phyloP scores from a whole-genome alignment of 2,329 filamentous ascomycete genomes.

The Trichoderma semiorbis region DNA sequence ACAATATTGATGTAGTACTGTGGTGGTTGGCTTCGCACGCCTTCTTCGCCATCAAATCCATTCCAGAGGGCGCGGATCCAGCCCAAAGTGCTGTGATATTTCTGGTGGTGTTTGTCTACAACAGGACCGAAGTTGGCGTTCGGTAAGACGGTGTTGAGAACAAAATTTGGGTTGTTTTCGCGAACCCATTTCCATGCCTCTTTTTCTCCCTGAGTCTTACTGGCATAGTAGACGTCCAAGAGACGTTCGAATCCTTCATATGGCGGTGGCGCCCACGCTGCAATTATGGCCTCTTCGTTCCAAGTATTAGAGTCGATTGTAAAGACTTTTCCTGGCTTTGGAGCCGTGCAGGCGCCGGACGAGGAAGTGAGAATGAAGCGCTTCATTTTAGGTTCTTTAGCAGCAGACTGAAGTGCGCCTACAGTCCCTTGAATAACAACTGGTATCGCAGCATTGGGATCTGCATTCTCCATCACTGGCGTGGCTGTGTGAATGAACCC shows the following conservation, averaged over 20 bases:
- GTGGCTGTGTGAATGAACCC: conserved; percentile 40
- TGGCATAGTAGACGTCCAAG: conserved; percentile 33
- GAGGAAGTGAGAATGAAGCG: conserved; percentile 42
- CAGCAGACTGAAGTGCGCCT: conserved; percentile 35
- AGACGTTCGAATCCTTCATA: conserved; percentile 28
- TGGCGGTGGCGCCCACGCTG: conserved; percentile 36
- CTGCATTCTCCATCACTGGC: conserved; percentile 30
- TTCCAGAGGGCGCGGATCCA: background rate
- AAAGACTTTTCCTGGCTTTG: conserved; percentile 23
- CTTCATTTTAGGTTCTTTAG: conserved; percentile 33
- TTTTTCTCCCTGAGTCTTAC: conserved; percentile 37
- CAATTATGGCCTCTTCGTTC: conserved; percentile 33
- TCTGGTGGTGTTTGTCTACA: conserved; percentile 20
- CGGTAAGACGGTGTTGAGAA: conserved; percentile 31
- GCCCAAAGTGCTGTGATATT: conserved; percentile 14
- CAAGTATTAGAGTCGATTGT: conserved; percentile 28
- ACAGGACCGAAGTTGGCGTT: conserved; percentile 28
- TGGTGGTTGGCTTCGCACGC: background rate
- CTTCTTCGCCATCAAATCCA: background rate
- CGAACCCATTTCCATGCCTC: conserved; percentile 36
- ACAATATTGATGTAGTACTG: background rate
- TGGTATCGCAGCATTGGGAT: conserved; percentile 41
- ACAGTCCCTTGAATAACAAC: conserved; percentile 28
- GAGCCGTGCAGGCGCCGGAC: conserved; percentile 23
- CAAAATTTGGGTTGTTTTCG: conserved; percentile 28